Base-by-base conservation (phyloP, 2,329 filamentous ascomycete species). In the Cercospora citrullina region DNA sequence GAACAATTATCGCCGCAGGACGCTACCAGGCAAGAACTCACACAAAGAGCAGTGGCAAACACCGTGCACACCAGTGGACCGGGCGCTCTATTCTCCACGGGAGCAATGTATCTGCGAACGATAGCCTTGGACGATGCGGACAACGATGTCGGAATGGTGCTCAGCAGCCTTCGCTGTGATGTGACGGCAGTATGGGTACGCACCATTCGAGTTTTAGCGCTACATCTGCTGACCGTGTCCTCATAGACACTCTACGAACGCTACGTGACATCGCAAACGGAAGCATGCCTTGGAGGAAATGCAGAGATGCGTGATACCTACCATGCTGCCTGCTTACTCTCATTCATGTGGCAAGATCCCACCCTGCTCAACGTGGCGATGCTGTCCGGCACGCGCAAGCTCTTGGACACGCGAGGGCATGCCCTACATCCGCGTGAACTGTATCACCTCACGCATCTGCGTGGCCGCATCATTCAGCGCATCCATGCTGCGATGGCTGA, bases 401-500 rank as follows among this genome's bases (percentile, higher is more conserved):
- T 64, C 2, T 7, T 63, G n/a, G 33, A 26, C 9, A 8, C 36
- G 10, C 39, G 57, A 30, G n/a, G 23, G 2, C 31, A 39, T 23
- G 45, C 48, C 14, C 55, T 59, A 26, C 21, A 61, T 21, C 12
- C 59, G 5, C 16, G 4, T 10, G 59, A 61, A 33, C 2, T 21
- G 9, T 64, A 67, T n/a, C 64, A 65, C 26, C 26, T 65, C 8
- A 55, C 66, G 3, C 58, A 58, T 4, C 45, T 70, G 21, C 63
- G 66, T 2, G 69, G 69, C 14, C 63, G 67, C 42, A 58, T 72
- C 21, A 64, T 73, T 7, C 59, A 64, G 0, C 68, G 58, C 30
- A 63, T 73, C 36, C 67, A 67, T 28, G 60, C 63, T 1, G 67
- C 70, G 8, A 61, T 73, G 2, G 4, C 30, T 5, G 69, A 72